Evolutionary conservation across 768 basidiomycete genomes (phyloP).

Genomic region (Zangia roseola): DNA sequence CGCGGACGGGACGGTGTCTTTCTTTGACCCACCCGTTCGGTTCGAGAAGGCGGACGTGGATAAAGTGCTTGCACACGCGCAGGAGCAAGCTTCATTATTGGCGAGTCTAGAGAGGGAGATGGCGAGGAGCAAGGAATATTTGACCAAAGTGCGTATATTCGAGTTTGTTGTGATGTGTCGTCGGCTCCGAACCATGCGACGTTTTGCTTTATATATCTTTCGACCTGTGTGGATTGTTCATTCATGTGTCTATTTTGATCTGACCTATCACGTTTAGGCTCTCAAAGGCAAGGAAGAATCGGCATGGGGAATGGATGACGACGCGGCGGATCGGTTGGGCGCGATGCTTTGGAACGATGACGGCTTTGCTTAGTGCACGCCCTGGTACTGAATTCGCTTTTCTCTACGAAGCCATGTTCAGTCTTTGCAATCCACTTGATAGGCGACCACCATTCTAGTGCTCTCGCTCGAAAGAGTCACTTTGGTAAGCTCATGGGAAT

Average conservation of each 20-base stretch:
- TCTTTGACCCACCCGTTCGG: constrained; percentile 60
- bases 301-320: constrained; percentile 31
- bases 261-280: constrained; percentile 17
- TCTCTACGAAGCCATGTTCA: background rate
- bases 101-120: constrained; percentile 33
- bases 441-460: no score
- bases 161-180: background rate
- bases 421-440: background rate
- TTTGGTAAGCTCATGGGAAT: no score
- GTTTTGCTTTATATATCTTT: background rate
- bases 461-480: no score
- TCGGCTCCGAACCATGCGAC: background rate
- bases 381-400: background rate
- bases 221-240: background rate
- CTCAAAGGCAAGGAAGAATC: constrained; percentile 30
- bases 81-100: constrained; percentile 40
- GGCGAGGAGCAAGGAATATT: constrained; percentile 66
- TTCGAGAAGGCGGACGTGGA: constrained; percentile 66
- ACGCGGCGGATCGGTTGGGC: constrained; percentile 23
- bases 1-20: constrained; percentile 68
- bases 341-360: constrained; percentile 29
- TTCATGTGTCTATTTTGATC: background rate
- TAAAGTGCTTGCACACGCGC: constrained; percentile 49
- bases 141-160: constrained; percentile 58
- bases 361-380: constrained; percentile 15